phyloP scores from a whole-genome alignment of 345 rosid species.

The Conringia planisiliqua region DNA sequence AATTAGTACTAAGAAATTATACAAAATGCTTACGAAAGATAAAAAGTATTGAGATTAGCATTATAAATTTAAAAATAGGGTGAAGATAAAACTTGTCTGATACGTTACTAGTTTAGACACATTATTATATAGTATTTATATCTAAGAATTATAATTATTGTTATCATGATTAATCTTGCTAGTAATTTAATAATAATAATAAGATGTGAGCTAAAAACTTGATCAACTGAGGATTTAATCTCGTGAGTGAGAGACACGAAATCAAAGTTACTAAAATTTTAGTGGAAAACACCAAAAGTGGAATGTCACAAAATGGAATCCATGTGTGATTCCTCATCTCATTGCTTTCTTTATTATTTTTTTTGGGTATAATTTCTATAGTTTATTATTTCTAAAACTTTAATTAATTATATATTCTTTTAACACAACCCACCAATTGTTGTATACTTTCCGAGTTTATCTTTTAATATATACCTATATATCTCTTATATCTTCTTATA shows the following conservation, averaged over 20 bases:
- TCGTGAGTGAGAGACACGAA: conserved; percentile 16
- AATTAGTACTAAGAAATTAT: too few relatives aligned
- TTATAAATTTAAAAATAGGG: background rate
- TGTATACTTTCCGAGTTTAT: conserved; percentile 5
- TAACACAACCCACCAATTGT: conserved; percentile 7
- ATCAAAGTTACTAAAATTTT: background rate
- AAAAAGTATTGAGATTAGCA: background rate
- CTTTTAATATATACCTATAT: background rate
- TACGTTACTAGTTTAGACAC: conserved; percentile 1
- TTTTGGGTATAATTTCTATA: background rate
- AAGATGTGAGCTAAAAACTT: background rate
- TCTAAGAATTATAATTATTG: background rate
- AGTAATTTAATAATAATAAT: background rate
- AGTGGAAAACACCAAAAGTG: conserved; percentile 25
- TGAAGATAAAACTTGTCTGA: background rate
- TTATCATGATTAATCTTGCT: background rate
- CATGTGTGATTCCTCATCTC: conserved; percentile 31
- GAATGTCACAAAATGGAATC: conserved; percentile 32
- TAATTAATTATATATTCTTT: background rate
- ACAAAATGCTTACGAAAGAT: too few relatives aligned
- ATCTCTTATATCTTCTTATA: background rate
- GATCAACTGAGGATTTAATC: background rate
- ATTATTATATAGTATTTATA: background rate
- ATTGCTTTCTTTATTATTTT: conserved; percentile 6
- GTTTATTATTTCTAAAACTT: background rate